These are phyloP conservation scores for Picochlorum sp. DNA, from an alignment of 139 green algal genomes.

Conservation along the genomic window DNA sequence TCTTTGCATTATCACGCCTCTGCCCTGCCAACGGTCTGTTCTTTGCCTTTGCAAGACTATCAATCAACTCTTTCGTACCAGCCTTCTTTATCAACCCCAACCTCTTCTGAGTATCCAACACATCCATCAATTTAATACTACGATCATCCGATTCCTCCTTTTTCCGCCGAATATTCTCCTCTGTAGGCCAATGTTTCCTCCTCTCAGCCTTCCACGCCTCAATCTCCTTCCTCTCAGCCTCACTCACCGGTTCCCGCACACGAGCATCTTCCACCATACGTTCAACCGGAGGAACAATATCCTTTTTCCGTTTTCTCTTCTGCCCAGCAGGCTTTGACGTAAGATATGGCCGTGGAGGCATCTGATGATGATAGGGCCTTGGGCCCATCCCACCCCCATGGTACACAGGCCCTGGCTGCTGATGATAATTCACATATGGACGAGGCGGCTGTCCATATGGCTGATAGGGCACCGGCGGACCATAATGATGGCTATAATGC, in stretches of 20 bases:
- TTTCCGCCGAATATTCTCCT: constrained; percentile 7
- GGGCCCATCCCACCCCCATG: no score
- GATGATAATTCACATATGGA: no score
- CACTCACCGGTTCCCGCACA: constrained; percentile 10
- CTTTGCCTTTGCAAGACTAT: not conserved
- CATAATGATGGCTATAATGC: not conserved
- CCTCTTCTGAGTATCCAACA: constrained; percentile 16
- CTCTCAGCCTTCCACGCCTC: constrained; percentile 22
- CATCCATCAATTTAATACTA: constrained; percentile 19
- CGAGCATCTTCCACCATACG: constrained; percentile 11
- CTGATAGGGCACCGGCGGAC: no score
- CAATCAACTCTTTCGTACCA: constrained; percentile 25
- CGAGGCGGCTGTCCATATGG: no score
- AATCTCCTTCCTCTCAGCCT: constrained; percentile 15
- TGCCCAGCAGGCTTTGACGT: not conserved
- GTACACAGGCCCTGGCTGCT: no score
- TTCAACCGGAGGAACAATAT: constrained; percentile 21
- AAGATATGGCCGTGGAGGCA: not conserved
- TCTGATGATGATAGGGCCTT: not conserved
- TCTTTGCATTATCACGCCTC: constrained; percentile 13
- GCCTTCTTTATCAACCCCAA: constrained; percentile 24
- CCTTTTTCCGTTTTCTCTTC: constrained; percentile 21
- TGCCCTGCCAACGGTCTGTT: not conserved
- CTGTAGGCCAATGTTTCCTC: constrained; percentile 19
- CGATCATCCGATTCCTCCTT: constrained; percentile 15